These are phyloP conservation scores for Cytidiella melzeri DNA, from an alignment of 768 basidiomycete species.

Conservation along the genomic window DNA sequence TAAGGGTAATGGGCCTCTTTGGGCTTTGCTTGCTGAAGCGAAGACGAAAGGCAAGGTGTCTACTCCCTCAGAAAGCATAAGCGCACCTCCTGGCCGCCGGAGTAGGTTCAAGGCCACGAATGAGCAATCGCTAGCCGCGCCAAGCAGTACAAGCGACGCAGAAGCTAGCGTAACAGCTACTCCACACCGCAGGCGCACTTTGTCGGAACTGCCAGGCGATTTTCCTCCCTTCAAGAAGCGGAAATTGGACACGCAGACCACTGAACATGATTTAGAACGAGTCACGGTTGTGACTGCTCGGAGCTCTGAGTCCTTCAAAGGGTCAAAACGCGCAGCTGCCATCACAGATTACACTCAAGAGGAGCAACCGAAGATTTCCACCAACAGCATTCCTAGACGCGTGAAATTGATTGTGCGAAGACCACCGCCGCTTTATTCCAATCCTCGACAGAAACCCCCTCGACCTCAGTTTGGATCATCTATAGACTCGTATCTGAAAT, in stretches of 20 bases:
- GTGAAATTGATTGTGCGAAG: conserved; percentile 61
- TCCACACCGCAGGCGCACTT: background rate
- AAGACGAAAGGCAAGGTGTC: conserved; percentile 28
- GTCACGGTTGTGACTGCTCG: background rate
- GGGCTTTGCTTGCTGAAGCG: conserved; percentile 25
- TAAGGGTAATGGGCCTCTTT: conserved; percentile 18
- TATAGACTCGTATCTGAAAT: conserved; percentile 49
- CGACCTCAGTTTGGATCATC: conserved; percentile 46
- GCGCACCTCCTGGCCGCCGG: conserved; percentile 2
- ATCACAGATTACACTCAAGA: too few species aligned
- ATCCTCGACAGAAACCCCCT: conserved; percentile 63
- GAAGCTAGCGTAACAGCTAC: background rate
- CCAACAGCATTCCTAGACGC: conserved; percentile 61
- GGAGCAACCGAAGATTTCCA: too few species aligned
- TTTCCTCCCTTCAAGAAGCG: conserved; percentile 13
- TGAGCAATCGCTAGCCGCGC: background rate
- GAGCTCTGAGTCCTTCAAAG: conserved; percentile 14
- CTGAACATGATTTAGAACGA: background rate
- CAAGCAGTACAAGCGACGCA: background rate
- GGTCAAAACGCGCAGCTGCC: too few species aligned
- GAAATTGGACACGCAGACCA: conserved; percentile 4
- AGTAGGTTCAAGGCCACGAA: background rate
- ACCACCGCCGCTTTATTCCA: conserved; percentile 54
- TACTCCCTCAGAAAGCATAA: background rate
- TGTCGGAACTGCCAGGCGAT: conserved; percentile 1